Percentiles rank a stretch among this genome's conserved stretches.
These are phyloP conservation scores for Globisporangium perplexum DNA, from an alignment of 352 stramenopile species.

Conservation along the genomic window DNA sequence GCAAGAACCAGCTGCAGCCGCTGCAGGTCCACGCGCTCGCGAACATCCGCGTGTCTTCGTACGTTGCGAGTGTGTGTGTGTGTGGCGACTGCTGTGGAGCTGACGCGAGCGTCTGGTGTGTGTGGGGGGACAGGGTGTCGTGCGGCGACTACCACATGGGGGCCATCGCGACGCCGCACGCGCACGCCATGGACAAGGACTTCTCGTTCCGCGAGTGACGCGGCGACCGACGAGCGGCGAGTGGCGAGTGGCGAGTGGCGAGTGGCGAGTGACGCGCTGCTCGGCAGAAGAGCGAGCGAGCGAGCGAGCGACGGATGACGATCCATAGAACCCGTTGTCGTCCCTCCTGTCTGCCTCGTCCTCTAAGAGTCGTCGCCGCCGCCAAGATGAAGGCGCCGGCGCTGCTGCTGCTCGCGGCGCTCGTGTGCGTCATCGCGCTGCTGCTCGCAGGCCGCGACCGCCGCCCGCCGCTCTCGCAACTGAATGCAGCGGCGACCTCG, in stretches of 20 bases:
- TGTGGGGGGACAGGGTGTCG: constrained; percentile 35
- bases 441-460: not conserved
- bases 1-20: constrained; percentile 86
- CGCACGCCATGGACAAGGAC: constrained; percentile 68
- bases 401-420: not conserved
- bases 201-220: constrained; percentile 69
- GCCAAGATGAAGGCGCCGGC: not conserved
- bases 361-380: not conserved
- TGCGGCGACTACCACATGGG: constrained; percentile 88
- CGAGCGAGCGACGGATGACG: no score
- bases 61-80: no score
- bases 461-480: not conserved
- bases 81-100: no score
- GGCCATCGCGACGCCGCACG: constrained; percentile 64
- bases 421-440: not conserved
- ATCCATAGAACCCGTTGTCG: not conserved
- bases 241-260: not conserved
- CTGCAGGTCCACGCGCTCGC: constrained; percentile 61
- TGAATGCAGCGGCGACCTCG: not conserved
- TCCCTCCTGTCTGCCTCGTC: no score
- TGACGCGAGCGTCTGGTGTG: not conserved
- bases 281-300: no score
- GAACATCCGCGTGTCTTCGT: constrained; percentile 59
- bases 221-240: no score
- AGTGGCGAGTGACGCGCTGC: not conserved